A percentile compares a stretch with the other conserved stretches of the same genome.
Evolutionary conservation across 1,284 basidiomycete species (phyloP).

Genomic region (Farysia itapuensis): DNA sequence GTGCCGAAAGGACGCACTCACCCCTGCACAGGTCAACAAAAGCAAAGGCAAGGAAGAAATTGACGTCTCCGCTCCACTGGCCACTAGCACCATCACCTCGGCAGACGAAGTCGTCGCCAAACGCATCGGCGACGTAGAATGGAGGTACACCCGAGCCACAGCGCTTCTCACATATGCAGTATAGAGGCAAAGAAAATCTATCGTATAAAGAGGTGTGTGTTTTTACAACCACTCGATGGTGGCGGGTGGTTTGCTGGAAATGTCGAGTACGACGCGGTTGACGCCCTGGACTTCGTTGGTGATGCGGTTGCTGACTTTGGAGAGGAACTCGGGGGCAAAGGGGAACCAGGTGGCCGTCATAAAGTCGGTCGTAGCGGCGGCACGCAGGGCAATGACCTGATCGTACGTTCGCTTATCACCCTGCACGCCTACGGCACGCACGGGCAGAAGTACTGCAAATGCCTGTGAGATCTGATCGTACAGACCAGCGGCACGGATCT

Average conservation of each 20-base stretch:
- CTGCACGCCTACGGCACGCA: constrained; percentile 95
- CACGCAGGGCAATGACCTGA: constrained; percentile 68
- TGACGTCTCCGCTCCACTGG: not conserved
- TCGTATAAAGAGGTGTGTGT: not conserved
- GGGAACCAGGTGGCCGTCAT: constrained; percentile 65
- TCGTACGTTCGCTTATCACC: constrained; percentile 97
- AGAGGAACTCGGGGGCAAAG: constrained; percentile 88
- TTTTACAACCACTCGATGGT: constrained; percentile 63
- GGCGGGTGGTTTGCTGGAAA: constrained; percentile 95
- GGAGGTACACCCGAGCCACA: constrained; percentile 21
- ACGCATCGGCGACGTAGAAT: constrained; percentile 18
- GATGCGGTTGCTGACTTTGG: constrained; percentile 90
- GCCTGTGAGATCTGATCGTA: constrained; percentile 96
- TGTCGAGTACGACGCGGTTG: constrained; percentile 67
- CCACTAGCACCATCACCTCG: not conserved
- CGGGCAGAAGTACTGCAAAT: constrained; percentile 94
- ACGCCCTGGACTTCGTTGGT: constrained; percentile 95
- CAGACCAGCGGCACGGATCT: constrained; percentile 86
- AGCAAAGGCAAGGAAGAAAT: too few species aligned
- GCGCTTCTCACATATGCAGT: constrained; percentile 4
- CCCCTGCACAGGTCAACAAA: too few species aligned
- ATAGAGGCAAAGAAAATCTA: not conserved
- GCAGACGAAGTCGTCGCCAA: constrained; percentile 4
- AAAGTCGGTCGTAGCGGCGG: constrained; percentile 58
- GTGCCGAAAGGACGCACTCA: not conserved